Evolutionary conservation across 2,329 filamentous ascomycete genomes (phyloP).

Genomic region (Claviceps purpurea): DNA sequence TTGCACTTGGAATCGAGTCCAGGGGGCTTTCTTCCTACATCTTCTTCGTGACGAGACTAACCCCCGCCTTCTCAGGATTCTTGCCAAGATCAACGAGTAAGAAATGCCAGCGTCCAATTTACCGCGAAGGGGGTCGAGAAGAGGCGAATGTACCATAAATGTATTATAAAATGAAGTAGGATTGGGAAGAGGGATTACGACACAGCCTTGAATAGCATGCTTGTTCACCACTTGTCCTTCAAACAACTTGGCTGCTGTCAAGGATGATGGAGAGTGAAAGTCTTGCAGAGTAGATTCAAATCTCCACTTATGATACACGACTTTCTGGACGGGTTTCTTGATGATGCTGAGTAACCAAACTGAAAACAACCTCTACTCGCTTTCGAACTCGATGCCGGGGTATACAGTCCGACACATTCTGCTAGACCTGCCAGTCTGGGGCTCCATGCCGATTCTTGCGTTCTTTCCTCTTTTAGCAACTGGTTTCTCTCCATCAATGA

Average conservation of each 20-base stretch:
- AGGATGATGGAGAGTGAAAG: constrained; percentile 8
- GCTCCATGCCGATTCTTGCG: too few species aligned
- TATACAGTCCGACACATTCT: too few species aligned
- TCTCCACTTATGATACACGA: constrained; percentile 14
- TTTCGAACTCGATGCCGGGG: too few species aligned
- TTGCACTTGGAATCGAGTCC: neutral
- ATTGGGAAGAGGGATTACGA: neutral
- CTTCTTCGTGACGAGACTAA: neutral
- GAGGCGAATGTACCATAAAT: constrained; percentile 21
- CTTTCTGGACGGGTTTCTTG: neutral
- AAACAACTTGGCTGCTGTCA: neutral
- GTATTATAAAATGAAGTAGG: constrained; percentile 17
- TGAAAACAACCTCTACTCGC: neutral
- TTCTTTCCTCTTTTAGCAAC: too few species aligned
- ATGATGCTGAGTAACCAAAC: neutral
- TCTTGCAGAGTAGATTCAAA: constrained; percentile 14
- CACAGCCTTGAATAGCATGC: neutral
- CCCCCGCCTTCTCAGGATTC: constrained; percentile 47
- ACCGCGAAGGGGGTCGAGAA: neutral
- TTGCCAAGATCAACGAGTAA: constrained; percentile 98
- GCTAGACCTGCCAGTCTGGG: too few species aligned
- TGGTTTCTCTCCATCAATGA: too few species aligned
- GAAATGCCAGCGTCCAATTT: constrained; percentile 10
- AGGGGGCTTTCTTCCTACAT: neutral
- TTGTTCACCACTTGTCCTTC: neutral